A percentile compares a stretch with the other conserved stretches of the same genome.
phyloP scores from a whole-genome alignment of 1,284 basidiomycete genomes.

The Cerrena zonata region DNA sequence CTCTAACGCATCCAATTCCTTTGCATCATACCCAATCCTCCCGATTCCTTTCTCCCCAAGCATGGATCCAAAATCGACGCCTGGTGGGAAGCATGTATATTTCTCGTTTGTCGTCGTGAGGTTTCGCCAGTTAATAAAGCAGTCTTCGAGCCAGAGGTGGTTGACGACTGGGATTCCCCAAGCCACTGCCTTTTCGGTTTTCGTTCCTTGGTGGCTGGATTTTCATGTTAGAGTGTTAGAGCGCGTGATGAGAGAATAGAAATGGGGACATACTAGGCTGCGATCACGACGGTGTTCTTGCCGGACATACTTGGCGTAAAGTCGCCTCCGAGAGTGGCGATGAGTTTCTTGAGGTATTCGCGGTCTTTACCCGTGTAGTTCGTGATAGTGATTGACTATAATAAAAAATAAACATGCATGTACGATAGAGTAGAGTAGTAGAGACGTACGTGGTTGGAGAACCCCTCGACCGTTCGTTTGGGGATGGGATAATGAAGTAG shows the following conservation, averaged over 20 bases:
- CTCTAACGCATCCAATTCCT: conserved; percentile 25
- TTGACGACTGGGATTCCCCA: conserved; percentile 86
- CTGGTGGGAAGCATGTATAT: conserved; percentile 62
- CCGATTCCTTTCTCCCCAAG: conserved; percentile 50
- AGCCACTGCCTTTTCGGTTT: conserved; percentile 64
- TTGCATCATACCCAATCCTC: conserved; percentile 25
- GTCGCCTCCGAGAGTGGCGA: conserved; percentile 67
- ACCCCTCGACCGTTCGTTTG: conserved; percentile 33
- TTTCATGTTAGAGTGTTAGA: too few species aligned
- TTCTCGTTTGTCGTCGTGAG: conserved; percentile 55
- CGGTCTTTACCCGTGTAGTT: conserved; percentile 82
- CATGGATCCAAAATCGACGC: conserved; percentile 58
- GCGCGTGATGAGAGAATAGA: neutral
- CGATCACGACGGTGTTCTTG: conserved; percentile 73
- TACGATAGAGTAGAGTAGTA: neutral
- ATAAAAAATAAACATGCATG: conserved; percentile 32
- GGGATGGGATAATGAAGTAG: conserved; percentile 55
- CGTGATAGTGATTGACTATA: conserved; percentile 68
- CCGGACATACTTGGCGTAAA: conserved; percentile 78
- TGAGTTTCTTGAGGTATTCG: conserved; percentile 81
- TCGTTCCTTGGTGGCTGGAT: conserved; percentile 65
- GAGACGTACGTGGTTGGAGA: conserved; percentile 33
- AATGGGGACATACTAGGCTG: conserved; percentile 58
- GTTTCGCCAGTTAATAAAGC: conserved; percentile 72
- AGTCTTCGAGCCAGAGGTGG: conserved; percentile 86